A percentile compares a stretch with the other conserved stretches of the same genome.
Evolutionary conservation across 2,329 filamentous ascomycete genomes (phyloP).

Genomic region (Ilyonectria mors-panacis): DNA sequence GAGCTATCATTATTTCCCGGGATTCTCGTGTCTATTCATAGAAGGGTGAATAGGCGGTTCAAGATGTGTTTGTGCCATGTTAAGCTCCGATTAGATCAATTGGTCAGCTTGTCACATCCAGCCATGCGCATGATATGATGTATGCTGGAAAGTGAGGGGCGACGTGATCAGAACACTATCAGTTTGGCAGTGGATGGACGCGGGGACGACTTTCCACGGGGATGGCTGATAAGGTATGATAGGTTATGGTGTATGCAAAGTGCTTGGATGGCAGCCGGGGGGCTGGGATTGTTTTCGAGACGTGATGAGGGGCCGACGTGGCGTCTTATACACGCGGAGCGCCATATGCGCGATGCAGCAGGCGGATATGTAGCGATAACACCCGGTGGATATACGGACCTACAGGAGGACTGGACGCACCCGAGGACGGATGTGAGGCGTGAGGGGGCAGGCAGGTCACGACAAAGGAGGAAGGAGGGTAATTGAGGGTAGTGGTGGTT

Average conservation of each 20-base stretch:
- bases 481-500: not conserved
- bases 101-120: not conserved
- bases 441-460: not conserved
- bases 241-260: constrained; percentile 15
- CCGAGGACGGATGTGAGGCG: constrained; percentile 10
- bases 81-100: not conserved
- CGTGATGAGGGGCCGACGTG: constrained; percentile 14
- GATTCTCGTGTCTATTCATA: constrained; percentile 4
- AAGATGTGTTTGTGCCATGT: not conserved
- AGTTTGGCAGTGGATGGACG: constrained; percentile 15
- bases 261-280: constrained; percentile 16
- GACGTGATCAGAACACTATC: not conserved
- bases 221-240: constrained; percentile 23
- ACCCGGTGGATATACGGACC: constrained; percentile 2
- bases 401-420: constrained; percentile 9
- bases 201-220: constrained; percentile 8
- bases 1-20: constrained; percentile 2
- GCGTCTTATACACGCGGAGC: constrained; percentile 24
- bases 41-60: constrained; percentile 10
- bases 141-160: not conserved
- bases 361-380: constrained; percentile 18
- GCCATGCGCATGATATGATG: constrained; percentile 16
- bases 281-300: constrained; percentile 3
- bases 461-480: not conserved
- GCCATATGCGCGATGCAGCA: constrained; percentile 23